Base-by-base conservation (phyloP, 2,329 filamentous ascomycete species). In the Incumbomyces lentus region DNA sequence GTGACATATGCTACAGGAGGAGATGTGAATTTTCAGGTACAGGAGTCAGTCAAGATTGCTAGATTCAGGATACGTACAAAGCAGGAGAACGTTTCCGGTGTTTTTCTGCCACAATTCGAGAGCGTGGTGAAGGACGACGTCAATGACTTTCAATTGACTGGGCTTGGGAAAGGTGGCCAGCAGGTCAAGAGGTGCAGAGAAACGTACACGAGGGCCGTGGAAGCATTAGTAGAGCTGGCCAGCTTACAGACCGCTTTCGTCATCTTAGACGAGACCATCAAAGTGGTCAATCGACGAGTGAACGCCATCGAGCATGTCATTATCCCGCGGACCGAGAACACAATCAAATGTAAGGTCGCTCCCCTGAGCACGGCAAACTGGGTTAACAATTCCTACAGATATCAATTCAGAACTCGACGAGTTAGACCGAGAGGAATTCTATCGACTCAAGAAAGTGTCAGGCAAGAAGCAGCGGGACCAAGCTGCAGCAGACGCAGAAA, bases 401-500 rank as follows among this genome's bases (percentile, higher is more conserved):
- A 96, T 96, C 75, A 96, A 96, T 70, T 95, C 90, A 1, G 92
- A 98, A 65, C 78, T 98, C 13, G 92, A 98, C 62, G 92, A 98
- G 69, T 74, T 98, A 42, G 93, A 96, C 68, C 80, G 92, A 72
- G 92, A 96, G 65, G 92, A 98, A 64, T 98, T 98, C 66, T 98
- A 95, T 69, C 77, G 92, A 55, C 69, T 98, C 62, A 98, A 98
- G 71, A 98, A 98, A 74, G 85, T 90, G 31, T 85, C 86, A 40
- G 78, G 78, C 64, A 90, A 90, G 71, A 90, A 90, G 64, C 82
- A 88, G 64, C 74, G 84, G 58, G 84, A 89, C 58, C 81, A 72
- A 29, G 84, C 83, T 10, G 79, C 74, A 10, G 74, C 78, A 40
- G 84, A 89, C 57, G 82, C 79, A 22, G 82, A 88, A 64, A 78